phyloP scores from a whole-genome alignment of 2,329 filamentous ascomycete genomes.

The Thelonectria rubi region DNA sequence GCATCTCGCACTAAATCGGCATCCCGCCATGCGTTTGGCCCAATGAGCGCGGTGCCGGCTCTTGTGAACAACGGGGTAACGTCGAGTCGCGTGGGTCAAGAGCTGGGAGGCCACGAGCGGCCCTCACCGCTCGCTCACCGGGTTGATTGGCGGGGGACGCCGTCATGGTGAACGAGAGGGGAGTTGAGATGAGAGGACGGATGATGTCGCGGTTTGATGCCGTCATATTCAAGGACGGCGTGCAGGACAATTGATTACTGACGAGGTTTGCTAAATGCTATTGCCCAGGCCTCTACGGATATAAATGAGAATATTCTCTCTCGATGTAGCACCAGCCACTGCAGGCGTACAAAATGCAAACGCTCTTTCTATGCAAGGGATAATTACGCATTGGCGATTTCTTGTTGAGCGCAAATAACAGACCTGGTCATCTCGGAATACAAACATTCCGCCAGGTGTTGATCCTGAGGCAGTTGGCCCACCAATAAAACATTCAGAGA shows the following conservation, averaged over 20 bases:
- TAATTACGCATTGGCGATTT: background rate
- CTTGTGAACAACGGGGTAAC: background rate
- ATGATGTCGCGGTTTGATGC: background rate
- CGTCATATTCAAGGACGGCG: no score
- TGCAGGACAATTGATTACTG: no score
- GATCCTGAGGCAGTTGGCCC: no score
- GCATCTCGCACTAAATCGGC: conserved; percentile 10
- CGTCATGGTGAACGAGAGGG: background rate
- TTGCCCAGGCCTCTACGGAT: no score
- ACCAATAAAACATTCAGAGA: no score
- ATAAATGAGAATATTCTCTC: no score
- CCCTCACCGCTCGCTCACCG: conserved; percentile 12
- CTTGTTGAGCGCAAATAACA: background rate
- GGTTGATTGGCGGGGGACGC: conserved; percentile 1
- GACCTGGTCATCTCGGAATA: background rate
- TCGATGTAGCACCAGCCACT: background rate
- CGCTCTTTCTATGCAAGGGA: background rate
- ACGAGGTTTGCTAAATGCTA: no score
- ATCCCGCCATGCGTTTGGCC: background rate
- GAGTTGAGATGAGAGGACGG: background rate
- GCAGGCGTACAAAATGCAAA: background rate
- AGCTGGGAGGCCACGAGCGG: conserved; percentile 2
- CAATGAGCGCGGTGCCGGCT: background rate
- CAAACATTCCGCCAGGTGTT: background rate
- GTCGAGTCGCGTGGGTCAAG: conserved; percentile 9